Base-by-base conservation (phyloP, 495 filamentous ascomycete genomes). In the Podospora bellae-mahoneyi region DNA sequence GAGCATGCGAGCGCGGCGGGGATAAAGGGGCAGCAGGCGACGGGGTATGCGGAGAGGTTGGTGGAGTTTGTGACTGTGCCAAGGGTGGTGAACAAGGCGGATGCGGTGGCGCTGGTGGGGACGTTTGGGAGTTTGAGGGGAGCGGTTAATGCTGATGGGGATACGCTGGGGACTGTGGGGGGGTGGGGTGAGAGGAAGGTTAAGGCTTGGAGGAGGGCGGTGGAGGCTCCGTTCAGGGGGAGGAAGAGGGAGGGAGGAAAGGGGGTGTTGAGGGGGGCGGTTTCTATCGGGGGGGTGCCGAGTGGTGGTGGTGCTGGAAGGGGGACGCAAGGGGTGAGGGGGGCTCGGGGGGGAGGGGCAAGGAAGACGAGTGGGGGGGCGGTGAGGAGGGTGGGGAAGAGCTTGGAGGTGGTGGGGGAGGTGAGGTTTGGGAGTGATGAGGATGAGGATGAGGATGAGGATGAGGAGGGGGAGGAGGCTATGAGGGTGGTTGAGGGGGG, bases 151-250 rank as follows among this genome's bases (percentile, higher is more conserved):
- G 94, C 92, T 16, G 83, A 87, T 15, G 88, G 91, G 1, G 96
- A 99, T 72, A 90, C 96, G 77, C 82, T 98, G 58, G 84, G 87
- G 30, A 77, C 91, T 56, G 87, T 99, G 30, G 85, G 89, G 5
- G 95, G 95, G 10, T 98, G 94, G 94, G 95, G 95, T n/a, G 19
- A 96, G 81, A 94, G 90, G 81, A 99, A 98, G 77, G 92, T 97
- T 6, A 87, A 89, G 73, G 84, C 85, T 64, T 98, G 94, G 92
- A 90, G 86, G 73, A 84, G 78, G 63, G 89, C 89, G 4, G 92
- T 97, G 6, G 82, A 91, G 63, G 93, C 96, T 79, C 91, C 90
- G 6, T 97, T 97, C 72, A 79, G 91, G 69, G 86, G 90, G 10
- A 86, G 88, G 72, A 89, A 88, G 66, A 86, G 90, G 2, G 87